Conservation (phyloP, 2,329 filamentous ascomycete species). For the Fusarium napiforme region DNA sequence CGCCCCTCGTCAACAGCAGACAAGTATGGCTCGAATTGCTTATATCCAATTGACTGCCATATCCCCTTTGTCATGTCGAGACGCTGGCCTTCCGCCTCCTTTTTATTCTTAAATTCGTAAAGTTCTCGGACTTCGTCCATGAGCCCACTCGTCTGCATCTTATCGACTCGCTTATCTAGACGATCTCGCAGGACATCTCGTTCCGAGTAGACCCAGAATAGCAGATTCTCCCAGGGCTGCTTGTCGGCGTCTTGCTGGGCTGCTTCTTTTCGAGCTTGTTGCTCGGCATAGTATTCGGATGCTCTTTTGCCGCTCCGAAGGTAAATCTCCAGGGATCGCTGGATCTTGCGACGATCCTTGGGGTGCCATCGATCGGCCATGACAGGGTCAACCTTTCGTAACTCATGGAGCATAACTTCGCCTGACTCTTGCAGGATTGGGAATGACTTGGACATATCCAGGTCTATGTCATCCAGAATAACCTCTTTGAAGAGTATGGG, state of each 20-base stretch:
- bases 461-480: slow-evolving; percentile 56
- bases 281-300: slow-evolving; percentile 87
- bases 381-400: slow-evolving; percentile 83
- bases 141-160: slow-evolving; percentile 75
- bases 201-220: slow-evolving; percentile 90
- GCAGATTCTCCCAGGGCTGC: slow-evolving; percentile 65
- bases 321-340: slow-evolving; percentile 89
- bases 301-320: slow-evolving; percentile 83
- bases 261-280: slow-evolving; percentile 60
- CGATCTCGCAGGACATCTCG: slow-evolving; percentile 74
- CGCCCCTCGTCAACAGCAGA: slow-evolving; percentile 52
- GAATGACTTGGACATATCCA: slow-evolving; percentile 57
- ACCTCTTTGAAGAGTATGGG: slow-evolving; percentile 82
- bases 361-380: slow-evolving; percentile 97
- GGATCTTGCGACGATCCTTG: slow-evolving; percentile 89
- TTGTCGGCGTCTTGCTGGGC: slow-evolving; percentile 38
- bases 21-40: slow-evolving; percentile 84
- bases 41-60: slow-evolving; percentile 97
- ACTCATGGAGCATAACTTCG: slow-evolving; percentile 75
- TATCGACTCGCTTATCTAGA: slow-evolving; percentile 81
- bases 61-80: slow-evolving; percentile 85
- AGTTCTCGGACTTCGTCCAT: slow-evolving; percentile 61
- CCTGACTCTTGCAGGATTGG: slow-evolving; percentile 79
- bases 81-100: slow-evolving; percentile 56
- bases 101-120: slow-evolving; percentile 53